Evolutionary conservation across 1,284 basidiomycete species (phyloP).

Genomic region (Microbotryum saponariae): DNA sequence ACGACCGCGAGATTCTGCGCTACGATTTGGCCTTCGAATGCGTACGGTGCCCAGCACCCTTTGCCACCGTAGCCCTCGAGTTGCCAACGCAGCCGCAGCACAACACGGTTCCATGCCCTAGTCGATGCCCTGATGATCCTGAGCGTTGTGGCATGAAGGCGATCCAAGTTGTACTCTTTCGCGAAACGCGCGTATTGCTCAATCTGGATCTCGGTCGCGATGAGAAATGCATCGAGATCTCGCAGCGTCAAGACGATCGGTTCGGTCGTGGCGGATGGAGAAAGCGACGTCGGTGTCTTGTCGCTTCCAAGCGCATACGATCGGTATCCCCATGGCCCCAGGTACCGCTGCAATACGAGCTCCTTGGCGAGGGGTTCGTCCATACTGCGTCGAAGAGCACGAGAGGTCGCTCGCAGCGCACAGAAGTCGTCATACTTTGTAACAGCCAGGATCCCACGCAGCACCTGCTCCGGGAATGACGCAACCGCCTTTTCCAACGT

Average conservation of each 20-base stretch:
- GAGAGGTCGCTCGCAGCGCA: slow-evolving; percentile 16
- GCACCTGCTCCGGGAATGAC: slow-evolving; percentile 1
- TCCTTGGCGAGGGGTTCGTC: slow-evolving; percentile 18
- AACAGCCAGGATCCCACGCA: slow-evolving; percentile 12
- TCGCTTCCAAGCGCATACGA: background rate
- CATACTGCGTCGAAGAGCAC: background rate
- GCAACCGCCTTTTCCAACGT: slow-evolving; percentile 20
- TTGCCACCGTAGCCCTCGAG: slow-evolving; percentile 6
- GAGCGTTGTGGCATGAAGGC: slow-evolving; percentile 37
- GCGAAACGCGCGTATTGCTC: slow-evolving; percentile 29
- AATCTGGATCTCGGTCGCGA: slow-evolving; percentile 26
- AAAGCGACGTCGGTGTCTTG: background rate
- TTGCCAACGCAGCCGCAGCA: slow-evolving; percentile 40
- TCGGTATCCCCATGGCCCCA: slow-evolving; percentile 29
- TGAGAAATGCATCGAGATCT: slow-evolving; percentile 68
- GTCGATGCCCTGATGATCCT: slow-evolving; percentile 39
- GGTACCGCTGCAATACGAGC: slow-evolving; percentile 31
- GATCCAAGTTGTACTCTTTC: slow-evolving; percentile 25
- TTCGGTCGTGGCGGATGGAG: background rate
- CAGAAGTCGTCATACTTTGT: slow-evolving; percentile 13
- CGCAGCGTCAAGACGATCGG: slow-evolving; percentile 50
- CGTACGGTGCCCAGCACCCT: background rate
- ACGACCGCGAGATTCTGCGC: too few relatives aligned
- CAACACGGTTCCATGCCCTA: slow-evolving; percentile 41
- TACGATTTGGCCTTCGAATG: background rate